These are phyloP conservation scores for Pichiaceae sp. DNA, from an alignment of 1,139 yeast genomes.

Conservation along the genomic window DNA sequence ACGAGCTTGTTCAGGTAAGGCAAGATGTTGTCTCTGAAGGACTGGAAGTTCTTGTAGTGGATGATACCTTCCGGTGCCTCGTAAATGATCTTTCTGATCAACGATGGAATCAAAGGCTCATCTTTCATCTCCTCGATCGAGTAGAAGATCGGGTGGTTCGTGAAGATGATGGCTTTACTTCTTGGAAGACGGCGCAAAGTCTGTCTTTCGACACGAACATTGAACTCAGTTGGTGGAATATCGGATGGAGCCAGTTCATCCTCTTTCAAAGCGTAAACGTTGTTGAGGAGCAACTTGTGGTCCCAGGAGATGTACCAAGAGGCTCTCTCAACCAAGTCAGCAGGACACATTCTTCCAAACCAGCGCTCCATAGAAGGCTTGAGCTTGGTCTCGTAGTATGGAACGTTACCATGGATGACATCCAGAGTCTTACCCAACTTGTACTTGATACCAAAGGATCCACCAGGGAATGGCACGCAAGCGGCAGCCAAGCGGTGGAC, in stretches of 20 bases:
- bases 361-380: slow-evolving; percentile 69
- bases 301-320: slow-evolving; percentile 74
- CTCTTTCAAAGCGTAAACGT: slow-evolving; percentile 40
- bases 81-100: slow-evolving; percentile 49
- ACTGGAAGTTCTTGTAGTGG: slow-evolving; percentile 53
- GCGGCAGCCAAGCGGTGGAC: slow-evolving; percentile 61
- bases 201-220: slow-evolving; percentile 50
- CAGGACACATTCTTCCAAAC: slow-evolving; percentile 53
- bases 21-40: slow-evolving; percentile 49
- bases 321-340: slow-evolving; percentile 63
- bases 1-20: slow-evolving; percentile 51
- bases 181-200: slow-evolving; percentile 45
- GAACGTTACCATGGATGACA: slow-evolving; percentile 61
- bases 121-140: slow-evolving; percentile 70
- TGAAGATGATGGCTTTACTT: slow-evolving; percentile 42
- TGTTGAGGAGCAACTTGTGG: slow-evolving; percentile 47
- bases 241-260: slow-evolving; percentile 29
- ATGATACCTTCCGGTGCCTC: slow-evolving; percentile 62
- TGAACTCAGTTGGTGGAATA: slow-evolving; percentile 31
- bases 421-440: slow-evolving; percentile 58
- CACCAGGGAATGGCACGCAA: slow-evolving; percentile 75
- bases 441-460: slow-evolving; percentile 52
- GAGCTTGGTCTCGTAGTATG: slow-evolving; percentile 60
- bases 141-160: slow-evolving; percentile 63
- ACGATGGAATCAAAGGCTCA: slow-evolving; percentile 65